These are phyloP conservation scores for Erodium maritimum DNA, from an alignment of 345 rosid genomes.

Conservation along the genomic window DNA sequence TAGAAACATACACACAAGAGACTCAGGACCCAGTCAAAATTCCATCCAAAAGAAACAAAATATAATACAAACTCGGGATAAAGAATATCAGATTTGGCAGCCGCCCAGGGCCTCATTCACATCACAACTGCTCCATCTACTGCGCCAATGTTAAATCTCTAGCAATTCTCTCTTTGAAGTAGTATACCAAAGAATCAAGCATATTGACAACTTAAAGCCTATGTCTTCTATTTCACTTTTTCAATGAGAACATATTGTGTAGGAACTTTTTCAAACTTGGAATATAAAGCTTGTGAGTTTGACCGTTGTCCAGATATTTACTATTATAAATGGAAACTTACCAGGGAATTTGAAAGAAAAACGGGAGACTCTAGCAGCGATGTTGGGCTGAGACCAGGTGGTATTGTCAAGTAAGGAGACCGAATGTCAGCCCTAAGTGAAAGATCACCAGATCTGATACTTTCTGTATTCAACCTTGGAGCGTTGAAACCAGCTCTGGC, in stretches of 20 bases:
- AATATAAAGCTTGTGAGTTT: neutral
- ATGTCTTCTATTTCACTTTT: neutral
- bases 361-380: conserved; percentile 84
- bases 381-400: conserved; percentile 88
- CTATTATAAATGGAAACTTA: conserved; percentile 12
- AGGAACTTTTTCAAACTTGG: neutral
- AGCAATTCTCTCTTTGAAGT: neutral
- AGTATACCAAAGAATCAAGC: neutral
- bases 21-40: conserved; percentile 1
- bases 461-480: conserved; percentile 59
- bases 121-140: neutral
- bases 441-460: conserved; percentile 48
- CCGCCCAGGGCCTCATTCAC: neutral
- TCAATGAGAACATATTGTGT: neutral
- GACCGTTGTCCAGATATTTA: neutral
- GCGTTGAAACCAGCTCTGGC: conserved; percentile 84
- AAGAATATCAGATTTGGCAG: neutral
- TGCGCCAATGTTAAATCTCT: neutral
- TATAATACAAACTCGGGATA: neutral
- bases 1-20: conserved; percentile 7
- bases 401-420: conserved; percentile 65
- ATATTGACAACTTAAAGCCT: neutral
- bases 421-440: conserved; percentile 30
- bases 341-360: conserved; percentile 69
- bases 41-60: neutral